phyloP scores from a whole-genome alignment of 371 early-diverging fungal species.

The Mortierella sp. region DNA sequence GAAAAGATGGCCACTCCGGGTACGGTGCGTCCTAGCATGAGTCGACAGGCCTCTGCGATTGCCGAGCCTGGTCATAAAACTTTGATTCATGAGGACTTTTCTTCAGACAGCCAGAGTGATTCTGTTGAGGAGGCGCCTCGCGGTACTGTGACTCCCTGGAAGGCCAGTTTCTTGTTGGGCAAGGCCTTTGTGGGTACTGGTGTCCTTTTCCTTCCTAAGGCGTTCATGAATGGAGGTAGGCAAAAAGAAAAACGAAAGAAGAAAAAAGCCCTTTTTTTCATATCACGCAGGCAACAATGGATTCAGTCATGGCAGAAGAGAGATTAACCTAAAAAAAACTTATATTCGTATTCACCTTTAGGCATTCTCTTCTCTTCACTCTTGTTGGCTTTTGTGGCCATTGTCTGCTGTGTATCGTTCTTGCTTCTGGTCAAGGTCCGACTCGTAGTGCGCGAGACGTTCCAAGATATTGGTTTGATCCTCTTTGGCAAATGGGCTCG shows the following conservation, averaged over 20 bases:
- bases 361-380: slow-evolving; percentile 63
- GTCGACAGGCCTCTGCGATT: not conserved
- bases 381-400: slow-evolving; percentile 59
- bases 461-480: slow-evolving; percentile 83
- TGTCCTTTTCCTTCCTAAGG: slow-evolving; percentile 72
- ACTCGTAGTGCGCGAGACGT: slow-evolving; percentile 68
- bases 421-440: slow-evolving; percentile 69
- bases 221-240: slow-evolving; percentile 69
- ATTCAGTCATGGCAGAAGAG: no score
- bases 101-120: not conserved
- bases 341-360: not conserved
- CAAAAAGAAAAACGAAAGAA: no score
- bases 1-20: slow-evolving; percentile 28
- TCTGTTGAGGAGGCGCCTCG: slow-evolving; percentile 26
- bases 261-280: no score
- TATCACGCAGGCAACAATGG: no score
- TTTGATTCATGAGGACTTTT: slow-evolving; percentile 24
- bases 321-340: no score
- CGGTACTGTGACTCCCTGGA: slow-evolving; percentile 66
- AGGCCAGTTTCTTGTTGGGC: slow-evolving; percentile 79
- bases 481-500: slow-evolving; percentile 77
- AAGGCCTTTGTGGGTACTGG: slow-evolving; percentile 87
- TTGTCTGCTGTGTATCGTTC: slow-evolving; percentile 69
- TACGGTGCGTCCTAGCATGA: slow-evolving; percentile 20
- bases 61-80: slow-evolving; percentile 4